Percentiles rank a stretch among this genome's conserved stretches.
These are phyloP conservation scores for Mortierella sp. DNA, from an alignment of 371 early-diverging fungal species.

Conservation along the genomic window DNA sequence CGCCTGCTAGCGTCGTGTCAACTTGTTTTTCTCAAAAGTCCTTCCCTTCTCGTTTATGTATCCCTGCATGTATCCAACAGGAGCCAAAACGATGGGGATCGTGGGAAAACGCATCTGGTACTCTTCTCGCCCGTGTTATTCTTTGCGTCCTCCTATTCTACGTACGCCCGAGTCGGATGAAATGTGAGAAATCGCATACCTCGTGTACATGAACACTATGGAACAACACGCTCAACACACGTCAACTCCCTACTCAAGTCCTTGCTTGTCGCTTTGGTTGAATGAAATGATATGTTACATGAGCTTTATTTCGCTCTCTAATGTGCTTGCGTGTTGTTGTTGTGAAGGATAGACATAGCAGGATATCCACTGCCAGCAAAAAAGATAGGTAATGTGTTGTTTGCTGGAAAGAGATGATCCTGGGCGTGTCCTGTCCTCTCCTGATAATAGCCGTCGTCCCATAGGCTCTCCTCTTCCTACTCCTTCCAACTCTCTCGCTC, in stretches of 20 bases:
- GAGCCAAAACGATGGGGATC: neutral
- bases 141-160: neutral
- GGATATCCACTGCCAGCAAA: neutral
- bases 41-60: neutral
- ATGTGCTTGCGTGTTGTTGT: neutral
- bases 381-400: neutral
- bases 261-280: neutral
- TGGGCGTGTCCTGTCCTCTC: neutral
- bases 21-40: neutral
- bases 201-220: neutral
- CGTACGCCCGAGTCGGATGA: neutral
- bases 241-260: neutral
- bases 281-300: conserved; percentile 8
- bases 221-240: neutral
- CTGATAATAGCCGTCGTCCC: neutral
- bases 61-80: conserved; percentile 1
- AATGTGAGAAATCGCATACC: conserved; percentile 9
- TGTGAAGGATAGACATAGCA: neutral
- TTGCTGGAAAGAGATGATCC: neutral
- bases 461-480: neutral
- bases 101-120: neutral
- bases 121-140: neutral
- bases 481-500: neutral
- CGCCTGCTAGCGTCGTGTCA: neutral
- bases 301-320: conserved; percentile 16